Conservation (phyloP, 495 filamentous ascomycete genomes). For the Neurospora sp. region DNA sequence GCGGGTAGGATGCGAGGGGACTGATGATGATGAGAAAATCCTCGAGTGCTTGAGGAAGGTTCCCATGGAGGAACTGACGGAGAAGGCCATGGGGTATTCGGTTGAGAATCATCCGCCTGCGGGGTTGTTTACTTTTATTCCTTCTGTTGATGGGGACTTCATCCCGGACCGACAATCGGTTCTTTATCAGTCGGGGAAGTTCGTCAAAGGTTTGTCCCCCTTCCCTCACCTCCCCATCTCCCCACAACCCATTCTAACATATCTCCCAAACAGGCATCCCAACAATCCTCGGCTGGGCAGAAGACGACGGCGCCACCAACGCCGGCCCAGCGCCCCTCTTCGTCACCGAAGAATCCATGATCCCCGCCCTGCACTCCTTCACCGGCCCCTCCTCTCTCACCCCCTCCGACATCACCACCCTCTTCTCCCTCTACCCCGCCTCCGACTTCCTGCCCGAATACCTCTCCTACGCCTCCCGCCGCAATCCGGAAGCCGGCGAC, state of each 20-base stretch:
- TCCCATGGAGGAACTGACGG: constrained; percentile 21
- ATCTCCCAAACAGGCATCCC: constrained; percentile 11
- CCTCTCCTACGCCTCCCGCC: constrained; percentile 10
- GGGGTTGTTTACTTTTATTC: constrained; percentile 19
- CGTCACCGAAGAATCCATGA: constrained; percentile 13
- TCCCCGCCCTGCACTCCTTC: constrained; percentile 4
- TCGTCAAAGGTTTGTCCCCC: constrained; percentile 13
- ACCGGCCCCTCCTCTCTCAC: not conserved
- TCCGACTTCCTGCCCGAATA: constrained; percentile 13
- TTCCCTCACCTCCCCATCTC: not conserved
- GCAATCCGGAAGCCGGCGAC: constrained; percentile 2
- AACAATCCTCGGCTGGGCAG: constrained; percentile 20
- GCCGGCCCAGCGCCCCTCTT: constrained; percentile 9
- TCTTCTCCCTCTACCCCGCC: constrained; percentile 16
- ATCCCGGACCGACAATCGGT: constrained; percentile 14
- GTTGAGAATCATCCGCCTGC: constrained; percentile 13
- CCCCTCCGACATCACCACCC: constrained; percentile 6
- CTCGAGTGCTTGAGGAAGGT: constrained; percentile 24
- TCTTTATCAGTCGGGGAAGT: constrained; percentile 13
- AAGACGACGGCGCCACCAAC: constrained; percentile 22
- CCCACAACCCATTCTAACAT: not conserved
- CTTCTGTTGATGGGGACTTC: constrained; percentile 21
- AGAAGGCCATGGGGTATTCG: constrained; percentile 16
- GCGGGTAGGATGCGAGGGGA: no score
- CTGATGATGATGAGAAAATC: constrained; percentile 14